Evolutionary conservation across 352 stramenopile genomes (phyloP).

Genomic region (Phytophthora cryptogea): DNA sequence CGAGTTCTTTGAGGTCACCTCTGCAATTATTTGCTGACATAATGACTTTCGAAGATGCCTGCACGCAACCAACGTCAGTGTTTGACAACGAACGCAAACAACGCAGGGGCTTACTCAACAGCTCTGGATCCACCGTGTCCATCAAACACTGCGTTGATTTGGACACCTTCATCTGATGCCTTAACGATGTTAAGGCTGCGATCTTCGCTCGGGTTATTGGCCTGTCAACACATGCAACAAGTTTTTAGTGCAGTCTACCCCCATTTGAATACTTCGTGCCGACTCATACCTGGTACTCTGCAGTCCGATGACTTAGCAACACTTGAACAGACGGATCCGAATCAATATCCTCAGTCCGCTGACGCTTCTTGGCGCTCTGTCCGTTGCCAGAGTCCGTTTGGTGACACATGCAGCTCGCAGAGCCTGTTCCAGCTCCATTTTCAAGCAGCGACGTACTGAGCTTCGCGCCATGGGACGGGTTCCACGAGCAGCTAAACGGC

Average conservation of each 20-base stretch:
- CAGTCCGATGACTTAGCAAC: conserved; percentile 43
- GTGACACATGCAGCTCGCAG: conserved; percentile 9
- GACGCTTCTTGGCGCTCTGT: conserved; percentile 23
- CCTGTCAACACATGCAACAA: conserved; percentile 27
- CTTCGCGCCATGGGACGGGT: conserved; percentile 37
- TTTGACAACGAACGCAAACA: conserved; percentile 1
- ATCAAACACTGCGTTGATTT: conserved; percentile 66
- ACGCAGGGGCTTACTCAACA: conserved; percentile 53
- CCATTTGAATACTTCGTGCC: neutral
- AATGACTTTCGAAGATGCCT: conserved; percentile 47
- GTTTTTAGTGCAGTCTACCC: neutral
- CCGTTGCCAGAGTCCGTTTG: conserved; percentile 16
- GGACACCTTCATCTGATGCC: conserved; percentile 37
- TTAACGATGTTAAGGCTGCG: conserved; percentile 61
- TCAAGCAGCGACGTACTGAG: conserved; percentile 16
- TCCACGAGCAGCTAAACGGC: conserved; percentile 54
- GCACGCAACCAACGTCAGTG: neutral
- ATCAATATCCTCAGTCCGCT: conserved; percentile 20
- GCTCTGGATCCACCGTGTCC: conserved; percentile 68
- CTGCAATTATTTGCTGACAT: conserved; percentile 42
- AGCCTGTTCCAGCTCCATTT: conserved; percentile 1
- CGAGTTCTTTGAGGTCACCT: conserved; percentile 28
- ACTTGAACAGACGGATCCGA: conserved; percentile 27
- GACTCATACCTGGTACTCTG: conserved; percentile 57
- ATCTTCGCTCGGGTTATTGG: conserved; percentile 71